Base-by-base conservation (phyloP, 805 yeast genomes). In the Ogataea nakhonphanomensis region DNA sequence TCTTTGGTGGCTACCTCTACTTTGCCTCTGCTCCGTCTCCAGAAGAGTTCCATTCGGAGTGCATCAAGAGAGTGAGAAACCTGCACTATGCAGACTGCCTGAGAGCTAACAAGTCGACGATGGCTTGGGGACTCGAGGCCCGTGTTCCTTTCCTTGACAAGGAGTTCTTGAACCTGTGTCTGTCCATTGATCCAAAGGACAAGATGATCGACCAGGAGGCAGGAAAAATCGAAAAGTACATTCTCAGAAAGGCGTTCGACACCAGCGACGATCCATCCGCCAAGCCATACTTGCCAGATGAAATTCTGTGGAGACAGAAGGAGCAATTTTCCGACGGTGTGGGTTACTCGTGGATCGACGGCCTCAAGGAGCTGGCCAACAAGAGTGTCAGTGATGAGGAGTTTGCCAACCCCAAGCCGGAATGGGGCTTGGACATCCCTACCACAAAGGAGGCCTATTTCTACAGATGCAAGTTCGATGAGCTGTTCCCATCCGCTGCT, bases 61-160 rank as follows among this genome's bases (percentile, higher is more conserved):
- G 95, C 69, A 96, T 93, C 48, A 75, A 84, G 72, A 79, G 99
- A 67, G 97, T 93, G 57, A 88, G 93, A 76, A 90, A 93, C 91
- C 76, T 93, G 69, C 96, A 93, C 69, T 81, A 81, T 55, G 88
- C 98, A 47, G 99, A 93, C 73, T 91, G 98, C 74, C 73, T 93
- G 64, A 84, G 99, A 69, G 99, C 99, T 51, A 93, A 93, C 85
- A 93, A 93, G 72, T 90, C 97, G 25, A 93, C 99, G 44, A 87
- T 93, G 96, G 98, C 99, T 31, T 93, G 99, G 99, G 99, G 99
- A 67, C 78, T 93, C 50, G 99, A 93, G 73, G 99, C 99, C 47
- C 85, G 99, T 71, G 99, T 93, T 54, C 99, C 99, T 54, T 93
- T 93, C 85, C 78, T 93, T 70, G 99, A 93, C 71, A 86, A 81